Evolutionary conservation across 1,139 yeast genomes (phyloP), one percentile per base, ranked within the genome.

Genomic region (Tardiomyces depauwii): DNA sequence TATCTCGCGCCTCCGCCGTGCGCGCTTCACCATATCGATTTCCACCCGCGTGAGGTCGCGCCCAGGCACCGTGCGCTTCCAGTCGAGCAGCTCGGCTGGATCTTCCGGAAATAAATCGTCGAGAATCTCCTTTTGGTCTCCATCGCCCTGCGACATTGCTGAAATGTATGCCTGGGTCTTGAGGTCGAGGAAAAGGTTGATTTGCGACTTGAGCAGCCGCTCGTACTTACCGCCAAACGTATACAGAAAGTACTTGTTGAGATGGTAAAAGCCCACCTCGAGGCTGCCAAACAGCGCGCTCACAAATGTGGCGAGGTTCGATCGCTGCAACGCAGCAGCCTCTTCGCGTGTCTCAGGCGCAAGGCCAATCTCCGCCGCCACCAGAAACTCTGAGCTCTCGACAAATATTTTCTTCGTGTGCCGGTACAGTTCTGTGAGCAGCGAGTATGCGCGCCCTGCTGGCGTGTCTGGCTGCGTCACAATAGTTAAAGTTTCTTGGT

Each of bases 121-220:
- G 51, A 89, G 66, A 10, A 87, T 76, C 45, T 83, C 91, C 49
- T 73, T 74, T 54, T 79, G 73, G 2, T 86, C 72, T 51, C 81
- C 65, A 49, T 81, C 88, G 10, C 79, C 80, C 5, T 85, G 80
- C 55, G 82, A 86, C 52, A 89, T 66, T 0, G 95, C 95, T 0
- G 96, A 82, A 23, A 91, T 88, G 58, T 80, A 91, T 0, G 96
- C 96, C 64, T 91, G 98, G 0, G 98, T 91, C 61, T 91, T 91
- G 59, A 91, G 71, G 56, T 91, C 96, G 45, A 91, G 70, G 56
- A 74, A 87, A 46, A 91, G 65, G 2, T 77, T 79, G 0, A 95
- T 88, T 55, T 85, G 95, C 6, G 84, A 78, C 61, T 88, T 88
- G 50, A 86, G 68, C 42, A 91, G 68, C 54, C 85, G 81, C 39